Percentiles rank a stretch among this genome's conserved stretches.
Conservation (phyloP, 495 filamentous ascomycete species). For the Venustampulla echinocandica region DNA sequence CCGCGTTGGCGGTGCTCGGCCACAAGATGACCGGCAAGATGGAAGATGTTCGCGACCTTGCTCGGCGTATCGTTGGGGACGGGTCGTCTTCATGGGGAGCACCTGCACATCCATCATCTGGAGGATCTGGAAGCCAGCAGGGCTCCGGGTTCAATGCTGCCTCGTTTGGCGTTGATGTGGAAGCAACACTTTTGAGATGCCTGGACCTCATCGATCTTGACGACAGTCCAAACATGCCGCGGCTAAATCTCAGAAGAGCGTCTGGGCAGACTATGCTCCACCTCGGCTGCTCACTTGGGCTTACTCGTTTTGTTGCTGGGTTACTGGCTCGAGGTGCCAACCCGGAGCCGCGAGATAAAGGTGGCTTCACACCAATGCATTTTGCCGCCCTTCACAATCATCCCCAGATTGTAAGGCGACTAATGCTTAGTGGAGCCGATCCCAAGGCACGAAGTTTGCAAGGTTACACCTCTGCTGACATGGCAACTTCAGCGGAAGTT, state of each 20-base stretch:
- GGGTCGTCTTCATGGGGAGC: slow-evolving; percentile 22
- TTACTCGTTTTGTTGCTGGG: slow-evolving; percentile 69
- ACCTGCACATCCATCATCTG: slow-evolving; percentile 11
- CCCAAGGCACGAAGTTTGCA: slow-evolving; percentile 59
- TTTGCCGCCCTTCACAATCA: slow-evolving; percentile 72
- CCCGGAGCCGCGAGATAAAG: slow-evolving; percentile 65
- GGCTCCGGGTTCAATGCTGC: slow-evolving; percentile 29
- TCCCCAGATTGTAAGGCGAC: slow-evolving; percentile 62
- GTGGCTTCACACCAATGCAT: slow-evolving; percentile 78
- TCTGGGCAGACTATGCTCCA: slow-evolving; percentile 79
- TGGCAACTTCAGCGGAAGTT: slow-evolving; percentile 56
- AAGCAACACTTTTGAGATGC: slow-evolving; percentile 60
- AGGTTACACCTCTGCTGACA: slow-evolving; percentile 63
- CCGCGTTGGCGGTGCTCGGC: slow-evolving; percentile 47
- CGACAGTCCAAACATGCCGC: slow-evolving; percentile 57
- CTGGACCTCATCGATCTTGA: slow-evolving; percentile 73
- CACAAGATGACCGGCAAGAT: slow-evolving; percentile 46
- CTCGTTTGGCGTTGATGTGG: slow-evolving; percentile 42
- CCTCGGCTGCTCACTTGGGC: slow-evolving; percentile 66
- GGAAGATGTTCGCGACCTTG: slow-evolving; percentile 43
- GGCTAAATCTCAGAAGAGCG: slow-evolving; percentile 51
- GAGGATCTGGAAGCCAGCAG: slow-evolving; percentile 15
- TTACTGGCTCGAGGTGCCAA: slow-evolving; percentile 74
- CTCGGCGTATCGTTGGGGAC: slow-evolving; percentile 43
- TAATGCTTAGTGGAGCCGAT: slow-evolving; percentile 66